phyloP scores from a whole-genome alignment of 2,329 filamentous ascomycete genomes.

The Neonectria faginata region DNA sequence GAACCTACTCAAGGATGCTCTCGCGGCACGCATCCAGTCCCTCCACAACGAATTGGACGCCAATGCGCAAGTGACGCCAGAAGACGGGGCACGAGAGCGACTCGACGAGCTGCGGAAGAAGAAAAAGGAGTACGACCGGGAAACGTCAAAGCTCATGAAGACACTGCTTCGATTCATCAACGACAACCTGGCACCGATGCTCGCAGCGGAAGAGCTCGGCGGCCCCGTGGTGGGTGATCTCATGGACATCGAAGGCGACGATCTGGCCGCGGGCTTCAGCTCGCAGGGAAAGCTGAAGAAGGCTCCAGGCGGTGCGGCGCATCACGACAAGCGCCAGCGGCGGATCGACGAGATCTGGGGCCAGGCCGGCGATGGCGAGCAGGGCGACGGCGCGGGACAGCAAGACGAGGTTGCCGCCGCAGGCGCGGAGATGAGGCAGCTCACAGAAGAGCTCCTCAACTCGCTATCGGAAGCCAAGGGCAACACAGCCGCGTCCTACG shows the following conservation, averaged over 20 bases:
- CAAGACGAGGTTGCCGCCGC: constrained; percentile 64
- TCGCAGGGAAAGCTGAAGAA: constrained; percentile 68
- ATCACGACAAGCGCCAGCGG: constrained; percentile 66
- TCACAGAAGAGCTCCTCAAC: constrained; percentile 72
- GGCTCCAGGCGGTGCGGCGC: constrained; percentile 51
- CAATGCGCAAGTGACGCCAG: constrained; percentile 68
- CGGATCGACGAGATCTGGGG: constrained; percentile 75
- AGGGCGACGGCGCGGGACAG: constrained; percentile 39
- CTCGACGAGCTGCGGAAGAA: constrained; percentile 70
- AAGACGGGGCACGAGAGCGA: constrained; percentile 71
- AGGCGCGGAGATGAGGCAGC: constrained; percentile 67
- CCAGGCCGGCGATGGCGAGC: constrained; percentile 35
- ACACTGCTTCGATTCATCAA: constrained; percentile 78
- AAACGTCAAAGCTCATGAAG: constrained; percentile 71
- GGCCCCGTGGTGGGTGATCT: constrained; percentile 84
- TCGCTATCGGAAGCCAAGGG: constrained; percentile 65
- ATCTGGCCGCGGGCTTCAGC: constrained; percentile 70
- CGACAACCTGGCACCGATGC: constrained; percentile 75
- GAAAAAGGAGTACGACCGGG: constrained; percentile 69
- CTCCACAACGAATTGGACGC: constrained; percentile 69
- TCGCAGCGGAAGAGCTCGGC: constrained; percentile 85
- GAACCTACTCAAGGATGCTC: constrained; percentile 63
- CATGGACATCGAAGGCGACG: constrained; percentile 71
- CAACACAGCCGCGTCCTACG: constrained; percentile 67
- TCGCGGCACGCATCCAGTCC: constrained; percentile 68